Conservation (phyloP, 176 grass and related monocot genomes). For the Aegilops umbellulata region DNA sequence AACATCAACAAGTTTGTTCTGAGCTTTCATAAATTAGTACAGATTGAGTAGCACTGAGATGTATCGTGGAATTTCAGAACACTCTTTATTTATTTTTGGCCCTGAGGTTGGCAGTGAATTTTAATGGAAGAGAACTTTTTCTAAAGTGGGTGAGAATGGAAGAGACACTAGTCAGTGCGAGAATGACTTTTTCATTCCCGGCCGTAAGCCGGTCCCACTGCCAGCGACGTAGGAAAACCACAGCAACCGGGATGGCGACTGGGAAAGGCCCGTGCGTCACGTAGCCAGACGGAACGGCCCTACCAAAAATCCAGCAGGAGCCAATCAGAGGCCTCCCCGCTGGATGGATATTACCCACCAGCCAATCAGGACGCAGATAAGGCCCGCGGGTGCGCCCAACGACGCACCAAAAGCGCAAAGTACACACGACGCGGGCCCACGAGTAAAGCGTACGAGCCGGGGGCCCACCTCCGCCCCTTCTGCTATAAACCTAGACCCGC, state of each 20-base stretch:
- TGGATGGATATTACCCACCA: slow-evolving; percentile 15
- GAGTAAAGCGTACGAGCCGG: not conserved
- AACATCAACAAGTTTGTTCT: too few species aligned
- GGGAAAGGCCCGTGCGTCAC: slow-evolving; percentile 4
- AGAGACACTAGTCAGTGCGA: not conserved
- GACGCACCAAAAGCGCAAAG: slow-evolving; percentile 39
- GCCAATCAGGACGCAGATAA: slow-evolving; percentile 63
- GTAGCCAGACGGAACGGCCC: not conserved
- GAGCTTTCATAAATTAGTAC: too few species aligned
- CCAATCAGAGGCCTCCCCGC: slow-evolving; percentile 36
- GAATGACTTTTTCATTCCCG: not conserved
- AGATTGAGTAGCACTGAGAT: not conserved
- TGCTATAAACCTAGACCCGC: slow-evolving; percentile 22
- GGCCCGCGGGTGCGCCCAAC: slow-evolving; percentile 2
- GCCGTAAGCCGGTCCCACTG: not conserved
- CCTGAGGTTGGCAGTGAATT: too few species aligned
- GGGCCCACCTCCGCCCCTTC: not conserved
- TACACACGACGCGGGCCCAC: not conserved
- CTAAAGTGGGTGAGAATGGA: not conserved
- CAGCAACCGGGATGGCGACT: slow-evolving; percentile 6
- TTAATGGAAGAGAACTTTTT: not conserved
- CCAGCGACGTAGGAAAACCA: not conserved
- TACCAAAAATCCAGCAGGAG: slow-evolving; percentile 39
- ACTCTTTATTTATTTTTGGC: too few species aligned
- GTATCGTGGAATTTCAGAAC: too few species aligned